Base-by-base conservation (phyloP, 305 asterid species). In the Fraxinus albicans region DNA sequence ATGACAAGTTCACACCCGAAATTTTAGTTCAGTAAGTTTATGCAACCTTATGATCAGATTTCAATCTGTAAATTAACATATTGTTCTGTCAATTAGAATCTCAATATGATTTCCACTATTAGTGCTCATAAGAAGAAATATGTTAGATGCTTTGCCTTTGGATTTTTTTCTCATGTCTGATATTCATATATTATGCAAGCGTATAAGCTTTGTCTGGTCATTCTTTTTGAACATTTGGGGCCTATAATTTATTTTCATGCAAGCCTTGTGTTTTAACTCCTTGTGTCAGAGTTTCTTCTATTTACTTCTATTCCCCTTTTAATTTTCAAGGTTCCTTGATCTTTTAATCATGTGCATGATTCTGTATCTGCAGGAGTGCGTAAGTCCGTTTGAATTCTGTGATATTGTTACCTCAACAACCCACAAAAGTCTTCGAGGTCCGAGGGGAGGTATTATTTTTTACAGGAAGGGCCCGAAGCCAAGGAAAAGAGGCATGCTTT, bases 381-480 rank as follows among this genome's bases (percentile, higher is more conserved):
- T 83, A 17, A 96, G 91, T 83, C 99, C 99, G 77, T 93, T 96
- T 85, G 97, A 96, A 80, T 90, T 88, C 80, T 96, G 99, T 82
- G 98, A 96, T 82, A 90, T 96, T 84, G 98, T 96, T 76, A 95
- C 99, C 79, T 94, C 98, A 58, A 96, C 99, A 31, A 94, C 98
- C 33, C 98, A 95, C 82, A 94, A 94, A 90, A 94, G 99, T 91
- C 98, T 96, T 53, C 88, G 98, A 83, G 99, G 99, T 69, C 99
- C 98, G 21, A 91, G 98, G 80, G 98, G 98, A 76, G 99, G 98
- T 67, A 92, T 96, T 79, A 93, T 94, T 79, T 96, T 94, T 88
- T 96, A 86, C 80, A 87, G 98, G 87, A 94, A 91, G 88, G 98
- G 99, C 13, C 91, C 95, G 15, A 96, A 92, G 84, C 92, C 89